Evolutionary conservation across 371 early-diverging fungal species (phyloP).

Genomic region (Cokeromyces recurvatus): DNA sequence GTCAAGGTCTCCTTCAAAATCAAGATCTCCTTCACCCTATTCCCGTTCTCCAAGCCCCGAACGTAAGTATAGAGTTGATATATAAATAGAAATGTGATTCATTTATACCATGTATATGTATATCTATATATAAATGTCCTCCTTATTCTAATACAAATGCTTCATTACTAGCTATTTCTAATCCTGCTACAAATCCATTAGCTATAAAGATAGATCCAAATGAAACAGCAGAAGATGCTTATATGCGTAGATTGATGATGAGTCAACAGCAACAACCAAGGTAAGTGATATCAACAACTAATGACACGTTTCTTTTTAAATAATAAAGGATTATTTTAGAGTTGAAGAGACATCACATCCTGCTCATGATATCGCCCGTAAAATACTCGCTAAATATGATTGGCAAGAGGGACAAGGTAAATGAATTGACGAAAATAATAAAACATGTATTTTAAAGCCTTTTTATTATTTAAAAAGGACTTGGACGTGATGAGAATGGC

Average conservation of each 20-base stretch:
- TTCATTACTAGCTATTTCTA: too few species aligned
- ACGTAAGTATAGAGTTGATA: constrained; percentile 3
- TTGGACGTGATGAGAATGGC: constrained; percentile 22
- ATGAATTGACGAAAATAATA: too few species aligned
- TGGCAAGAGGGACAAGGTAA: constrained; percentile 41
- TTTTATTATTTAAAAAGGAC: not conserved
- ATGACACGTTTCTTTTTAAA: too few species aligned
- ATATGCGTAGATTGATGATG: constrained; percentile 54
- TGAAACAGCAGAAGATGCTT: constrained; percentile 70
- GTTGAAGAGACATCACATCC: not conserved
- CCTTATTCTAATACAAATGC: too few species aligned
- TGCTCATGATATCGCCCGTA: constrained; percentile 28
- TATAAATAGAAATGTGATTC: not conserved
- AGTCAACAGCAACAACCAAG: constrained; percentile 26
- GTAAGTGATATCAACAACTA: not conserved
- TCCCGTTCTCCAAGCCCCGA: constrained; percentile 19
- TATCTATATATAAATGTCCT: too few species aligned
- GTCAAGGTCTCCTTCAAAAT: constrained; percentile 23
- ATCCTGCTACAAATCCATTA: not conserved
- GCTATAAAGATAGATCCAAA: constrained; percentile 28
- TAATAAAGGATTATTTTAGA: not conserved
- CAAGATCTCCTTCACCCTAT: constrained; percentile 23
- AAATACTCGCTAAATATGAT: constrained; percentile 33
- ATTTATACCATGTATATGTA: too few species aligned
- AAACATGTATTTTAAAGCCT: not conserved